phyloP scores from a whole-genome alignment of 352 stramenopile genomes.

The Peronospora destructor region DNA sequence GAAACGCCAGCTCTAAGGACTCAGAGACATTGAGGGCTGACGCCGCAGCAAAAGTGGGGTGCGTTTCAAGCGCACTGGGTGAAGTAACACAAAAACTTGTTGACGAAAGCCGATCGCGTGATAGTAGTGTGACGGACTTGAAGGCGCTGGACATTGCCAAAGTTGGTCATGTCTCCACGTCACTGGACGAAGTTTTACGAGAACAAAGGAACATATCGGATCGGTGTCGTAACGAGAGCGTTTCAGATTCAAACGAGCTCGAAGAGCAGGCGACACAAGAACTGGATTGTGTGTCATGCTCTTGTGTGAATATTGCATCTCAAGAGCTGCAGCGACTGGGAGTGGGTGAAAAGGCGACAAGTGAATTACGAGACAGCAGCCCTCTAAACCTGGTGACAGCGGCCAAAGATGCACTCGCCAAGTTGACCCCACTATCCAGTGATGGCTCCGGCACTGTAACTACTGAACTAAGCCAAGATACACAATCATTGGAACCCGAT shows the following conservation, averaged over 20 bases:
- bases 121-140: constrained; percentile 12
- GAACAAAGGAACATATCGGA: constrained; percentile 32
- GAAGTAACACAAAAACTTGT: constrained; percentile 35
- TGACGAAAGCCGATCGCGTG: constrained; percentile 13
- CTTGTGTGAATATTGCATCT: constrained; percentile 34
- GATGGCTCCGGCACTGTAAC: constrained; percentile 1
- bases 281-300: constrained; percentile 17
- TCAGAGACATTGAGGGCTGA: constrained; percentile 10
- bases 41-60: constrained; percentile 17
- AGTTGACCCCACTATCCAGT: constrained; percentile 12
- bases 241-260: constrained; percentile 7
- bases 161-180: constrained; percentile 15
- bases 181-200: constrained; percentile 32
- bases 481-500: neutral
- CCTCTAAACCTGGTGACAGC: constrained; percentile 19
- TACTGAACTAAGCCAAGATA: constrained; percentile 3
- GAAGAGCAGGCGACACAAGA: constrained; percentile 22
- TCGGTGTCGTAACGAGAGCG: constrained; percentile 15
- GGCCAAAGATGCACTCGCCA: constrained; percentile 18
- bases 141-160: constrained; percentile 13
- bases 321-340: constrained; percentile 36
- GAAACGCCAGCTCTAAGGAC: constrained; percentile 18
- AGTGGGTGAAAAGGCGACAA: constrained; percentile 21
- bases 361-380: constrained; percentile 13
- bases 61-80: constrained; percentile 21